Percentiles rank a stretch among this genome's conserved stretches.
phyloP scores from a whole-genome alignment of 1,284 basidiomycete species.

The Rhodotorula sp. region DNA sequence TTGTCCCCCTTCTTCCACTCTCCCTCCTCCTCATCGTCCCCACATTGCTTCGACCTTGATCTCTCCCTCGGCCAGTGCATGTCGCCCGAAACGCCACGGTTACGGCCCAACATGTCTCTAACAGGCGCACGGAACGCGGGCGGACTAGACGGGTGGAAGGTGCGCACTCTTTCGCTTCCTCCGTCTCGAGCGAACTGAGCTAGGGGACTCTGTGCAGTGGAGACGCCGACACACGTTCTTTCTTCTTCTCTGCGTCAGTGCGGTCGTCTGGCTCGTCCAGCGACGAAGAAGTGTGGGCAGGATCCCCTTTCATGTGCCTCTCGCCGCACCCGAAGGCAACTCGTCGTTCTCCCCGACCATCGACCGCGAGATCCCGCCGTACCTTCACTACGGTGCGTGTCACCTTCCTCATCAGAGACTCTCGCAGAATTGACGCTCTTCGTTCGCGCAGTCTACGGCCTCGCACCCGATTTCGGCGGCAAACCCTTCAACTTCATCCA shows the following conservation, averaged over 20 bases:
- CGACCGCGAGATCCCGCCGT: slow-evolving; percentile 26
- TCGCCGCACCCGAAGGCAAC: slow-evolving; percentile 3
- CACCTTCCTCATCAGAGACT: no score
- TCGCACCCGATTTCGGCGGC: slow-evolving; percentile 36
- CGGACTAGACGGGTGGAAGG: no score
- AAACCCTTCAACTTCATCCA: slow-evolving; percentile 41
- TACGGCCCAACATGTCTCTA: no score
- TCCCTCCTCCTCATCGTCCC: no score
- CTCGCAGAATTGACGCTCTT: no score
- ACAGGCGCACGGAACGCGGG: no score
- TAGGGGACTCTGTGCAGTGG: not conserved
- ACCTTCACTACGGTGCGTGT: slow-evolving; percentile 31
- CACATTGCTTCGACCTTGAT: no score
- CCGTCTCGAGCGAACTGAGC: no score
- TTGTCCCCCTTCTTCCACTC: no score
- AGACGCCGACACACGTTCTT: not conserved
- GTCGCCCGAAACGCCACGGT: no score
- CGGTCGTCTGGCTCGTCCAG: not conserved
- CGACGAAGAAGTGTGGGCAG: not conserved
- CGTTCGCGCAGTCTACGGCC: slow-evolving; percentile 36
- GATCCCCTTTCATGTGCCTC: slow-evolving; percentile 30
- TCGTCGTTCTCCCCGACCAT: slow-evolving; percentile 15
- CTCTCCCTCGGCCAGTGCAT: no score
- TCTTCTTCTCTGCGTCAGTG: not conserved
- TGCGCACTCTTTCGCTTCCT: no score